These are phyloP conservation scores for Porphyrellus cyaneotinctus DNA, from an alignment of 768 basidiomycete species.

Conservation along the genomic window DNA sequence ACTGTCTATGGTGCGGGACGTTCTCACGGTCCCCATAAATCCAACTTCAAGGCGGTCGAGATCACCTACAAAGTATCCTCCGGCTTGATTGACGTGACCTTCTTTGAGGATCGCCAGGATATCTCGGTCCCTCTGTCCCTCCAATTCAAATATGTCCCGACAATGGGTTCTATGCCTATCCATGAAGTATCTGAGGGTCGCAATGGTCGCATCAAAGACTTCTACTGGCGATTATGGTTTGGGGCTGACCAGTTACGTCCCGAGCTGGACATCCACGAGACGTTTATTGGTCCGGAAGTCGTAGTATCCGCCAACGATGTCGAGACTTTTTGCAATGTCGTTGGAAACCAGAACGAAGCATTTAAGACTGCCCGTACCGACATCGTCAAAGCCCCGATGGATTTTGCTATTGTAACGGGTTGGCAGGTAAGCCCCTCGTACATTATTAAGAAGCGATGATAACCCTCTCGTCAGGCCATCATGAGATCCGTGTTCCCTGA, in stretches of 20 bases:
- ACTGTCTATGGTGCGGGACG: conserved; percentile 75
- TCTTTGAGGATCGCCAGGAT: conserved; percentile 80
- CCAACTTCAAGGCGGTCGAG: conserved; percentile 79
- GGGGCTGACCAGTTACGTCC: conserved; percentile 80
- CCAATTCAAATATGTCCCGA: conserved; percentile 82
- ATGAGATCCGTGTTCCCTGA: conserved; percentile 97
- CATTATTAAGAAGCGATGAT: background rate
- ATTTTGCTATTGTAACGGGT: conserved; percentile 96
- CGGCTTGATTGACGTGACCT: conserved; percentile 60
- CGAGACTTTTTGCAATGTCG: conserved; percentile 86
- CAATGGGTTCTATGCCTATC: conserved; percentile 86
- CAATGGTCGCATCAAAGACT: conserved; percentile 89
- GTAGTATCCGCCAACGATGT: conserved; percentile 71
- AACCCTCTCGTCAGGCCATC: conserved; percentile 64
- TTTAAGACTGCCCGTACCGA: conserved; percentile 77
- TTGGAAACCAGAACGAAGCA: conserved; percentile 88
- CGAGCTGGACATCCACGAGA: conserved; percentile 72
- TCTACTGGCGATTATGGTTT: conserved; percentile 99
- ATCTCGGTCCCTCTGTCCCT: conserved; percentile 76
- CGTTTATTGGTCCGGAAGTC: conserved; percentile 84
- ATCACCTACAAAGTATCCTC: conserved; percentile 54
- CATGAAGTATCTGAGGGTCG: conserved; percentile 83
- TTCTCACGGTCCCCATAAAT: conserved; percentile 68
- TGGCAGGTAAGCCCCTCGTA: conserved; percentile 74
- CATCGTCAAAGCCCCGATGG: conserved; percentile 87